Conservation (phyloP, 371 early-diverging fungal species). For the Amoeboaphelidium protococcarum region DNA sequence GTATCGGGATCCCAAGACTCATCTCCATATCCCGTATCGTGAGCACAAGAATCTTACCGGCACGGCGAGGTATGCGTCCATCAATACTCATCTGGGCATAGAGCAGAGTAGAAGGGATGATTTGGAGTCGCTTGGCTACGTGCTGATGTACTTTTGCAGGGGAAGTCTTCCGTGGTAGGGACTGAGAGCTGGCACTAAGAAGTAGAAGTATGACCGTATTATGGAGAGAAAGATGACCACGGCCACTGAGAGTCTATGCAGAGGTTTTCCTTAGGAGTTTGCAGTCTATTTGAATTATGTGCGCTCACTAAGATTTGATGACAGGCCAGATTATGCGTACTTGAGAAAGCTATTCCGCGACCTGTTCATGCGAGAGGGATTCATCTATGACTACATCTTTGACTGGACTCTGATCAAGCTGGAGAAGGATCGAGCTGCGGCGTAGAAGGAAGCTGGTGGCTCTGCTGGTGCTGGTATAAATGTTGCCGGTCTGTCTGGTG, state of each 20-base stretch:
- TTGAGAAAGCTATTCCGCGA: constrained; percentile 85
- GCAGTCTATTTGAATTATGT: constrained; percentile 90
- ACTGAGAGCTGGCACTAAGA: constrained; percentile 86
- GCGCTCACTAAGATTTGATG: constrained; percentile 87
- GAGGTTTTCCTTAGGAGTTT: constrained; percentile 80
- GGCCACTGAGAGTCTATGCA: constrained; percentile 78
- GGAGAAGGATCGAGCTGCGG: neutral
- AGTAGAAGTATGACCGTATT: constrained; percentile 97
- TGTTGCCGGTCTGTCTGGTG: neutral
- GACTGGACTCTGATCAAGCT: constrained; percentile 46
- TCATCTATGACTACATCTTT: constrained; percentile 85
- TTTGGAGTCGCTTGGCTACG: constrained; percentile 94
- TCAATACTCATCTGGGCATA: constrained; percentile 92
- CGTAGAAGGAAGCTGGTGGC: no score
- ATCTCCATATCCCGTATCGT: constrained; percentile 89
- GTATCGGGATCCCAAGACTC: constrained; percentile 86
- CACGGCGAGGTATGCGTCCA: constrained; percentile 95
- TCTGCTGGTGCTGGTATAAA: no score
- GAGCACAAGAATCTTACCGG: constrained; percentile 97
- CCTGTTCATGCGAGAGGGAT: constrained; percentile 77
- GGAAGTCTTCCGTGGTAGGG: constrained; percentile 99
- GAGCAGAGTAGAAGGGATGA: constrained; percentile 99
- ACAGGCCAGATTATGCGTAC: constrained; percentile 95
- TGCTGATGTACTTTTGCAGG: constrained; percentile 96
- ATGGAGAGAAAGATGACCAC: constrained; percentile 98